These are phyloP conservation scores for Clonostachys chloroleuca DNA, from an alignment of 2,329 filamentous ascomycete genomes.

Conservation along the genomic window DNA sequence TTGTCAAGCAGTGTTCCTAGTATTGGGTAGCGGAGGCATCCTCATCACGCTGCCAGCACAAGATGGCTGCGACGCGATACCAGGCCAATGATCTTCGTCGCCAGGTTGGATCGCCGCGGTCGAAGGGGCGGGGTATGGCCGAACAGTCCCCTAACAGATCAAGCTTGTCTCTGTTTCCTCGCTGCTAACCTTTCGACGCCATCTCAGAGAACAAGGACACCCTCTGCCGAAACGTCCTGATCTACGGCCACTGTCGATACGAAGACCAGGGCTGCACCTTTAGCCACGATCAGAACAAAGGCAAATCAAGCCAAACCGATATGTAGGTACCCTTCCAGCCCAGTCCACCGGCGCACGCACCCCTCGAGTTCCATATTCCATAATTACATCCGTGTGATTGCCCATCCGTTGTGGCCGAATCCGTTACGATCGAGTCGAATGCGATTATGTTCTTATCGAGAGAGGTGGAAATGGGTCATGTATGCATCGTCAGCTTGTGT, in stretches of 20 bases:
- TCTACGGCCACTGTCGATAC: slow-evolving; percentile 90
- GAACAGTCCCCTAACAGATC: neutral
- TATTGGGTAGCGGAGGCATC: slow-evolving; percentile 27
- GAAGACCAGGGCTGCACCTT: slow-evolving; percentile 89
- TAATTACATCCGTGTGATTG: too few relatives aligned
- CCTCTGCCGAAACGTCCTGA: slow-evolving; percentile 85
- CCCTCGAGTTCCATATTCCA: too few relatives aligned
- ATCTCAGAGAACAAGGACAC: slow-evolving; percentile 76
- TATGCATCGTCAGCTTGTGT: too few relatives aligned
- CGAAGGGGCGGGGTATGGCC: slow-evolving; percentile 49
- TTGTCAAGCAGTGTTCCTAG: slow-evolving; percentile 32
- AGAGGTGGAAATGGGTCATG: too few relatives aligned
- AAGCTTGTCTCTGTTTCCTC: neutral
- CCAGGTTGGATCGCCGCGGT: slow-evolving; percentile 51
- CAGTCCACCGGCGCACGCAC: too few relatives aligned
- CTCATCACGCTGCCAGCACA: slow-evolving; percentile 8
- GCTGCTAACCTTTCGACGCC: slow-evolving; percentile 6
- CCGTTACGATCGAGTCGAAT: too few relatives aligned
- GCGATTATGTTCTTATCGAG: too few relatives aligned
- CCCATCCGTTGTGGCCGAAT: too few relatives aligned
- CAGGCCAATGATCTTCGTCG: slow-evolving; percentile 41
- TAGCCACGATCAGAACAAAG: slow-evolving; percentile 75
- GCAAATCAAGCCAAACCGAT: slow-evolving; percentile 29
- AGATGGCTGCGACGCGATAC: slow-evolving; percentile 41
- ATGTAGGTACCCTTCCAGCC: slow-evolving; percentile 30